phyloP scores from a whole-genome alignment of 306 rosid species.

The Mimosa pudica region DNA sequence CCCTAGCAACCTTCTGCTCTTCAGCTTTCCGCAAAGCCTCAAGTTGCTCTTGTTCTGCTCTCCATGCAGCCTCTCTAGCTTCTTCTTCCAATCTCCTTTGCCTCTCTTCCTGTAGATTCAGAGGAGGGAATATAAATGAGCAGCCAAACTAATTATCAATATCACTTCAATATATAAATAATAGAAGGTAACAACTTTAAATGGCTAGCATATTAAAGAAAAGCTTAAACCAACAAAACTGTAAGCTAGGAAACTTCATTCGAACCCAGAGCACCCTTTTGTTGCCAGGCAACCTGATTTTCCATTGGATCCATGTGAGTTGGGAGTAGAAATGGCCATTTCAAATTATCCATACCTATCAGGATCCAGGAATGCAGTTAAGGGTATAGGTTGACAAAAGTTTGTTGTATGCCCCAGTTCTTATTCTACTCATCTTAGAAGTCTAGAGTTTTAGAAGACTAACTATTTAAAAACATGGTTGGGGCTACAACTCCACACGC shows the following conservation, averaged over 20 bases:
- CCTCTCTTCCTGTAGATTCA: slow-evolving; percentile 56
- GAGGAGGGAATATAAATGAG: not conserved
- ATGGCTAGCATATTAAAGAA: not conserved
- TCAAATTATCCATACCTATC: not conserved
- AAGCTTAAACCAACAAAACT: not conserved
- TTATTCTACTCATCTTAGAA: not conserved
- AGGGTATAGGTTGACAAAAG: not conserved
- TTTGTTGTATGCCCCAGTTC: not conserved
- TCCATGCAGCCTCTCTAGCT: slow-evolving; percentile 94
- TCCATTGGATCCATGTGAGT: not conserved
- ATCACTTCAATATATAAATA: not conserved
- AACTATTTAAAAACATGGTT: not conserved
- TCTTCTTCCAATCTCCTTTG: slow-evolving; percentile 87
- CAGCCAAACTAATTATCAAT: not conserved
- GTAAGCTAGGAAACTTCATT: not conserved
- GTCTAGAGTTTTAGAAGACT: not conserved
- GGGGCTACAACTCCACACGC: not conserved
- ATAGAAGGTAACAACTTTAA: not conserved
- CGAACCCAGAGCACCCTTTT: not conserved
- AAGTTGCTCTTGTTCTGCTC: slow-evolving; percentile 81
- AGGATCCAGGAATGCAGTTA: not conserved
- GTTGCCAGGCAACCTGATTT: not conserved
- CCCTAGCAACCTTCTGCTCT: slow-evolving; percentile 80
- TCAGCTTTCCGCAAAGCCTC: slow-evolving; percentile 78
- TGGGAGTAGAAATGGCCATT: not conserved